Evolutionary conservation across 495 filamentous ascomycete species (phyloP).

Genomic region (Terfezia boudieri): DNA sequence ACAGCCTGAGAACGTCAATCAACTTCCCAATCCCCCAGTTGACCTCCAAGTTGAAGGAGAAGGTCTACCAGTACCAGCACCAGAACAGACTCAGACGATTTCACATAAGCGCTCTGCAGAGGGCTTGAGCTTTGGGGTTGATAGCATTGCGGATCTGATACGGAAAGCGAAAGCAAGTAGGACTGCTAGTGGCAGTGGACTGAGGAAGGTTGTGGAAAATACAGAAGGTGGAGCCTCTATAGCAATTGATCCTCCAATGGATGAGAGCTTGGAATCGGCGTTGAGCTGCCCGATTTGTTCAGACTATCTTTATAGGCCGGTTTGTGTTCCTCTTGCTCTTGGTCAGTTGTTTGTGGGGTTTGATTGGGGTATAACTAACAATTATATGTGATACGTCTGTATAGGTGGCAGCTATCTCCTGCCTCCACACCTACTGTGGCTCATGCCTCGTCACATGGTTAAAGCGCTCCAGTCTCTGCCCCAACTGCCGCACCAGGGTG

Average conservation of each 20-base stretch:
- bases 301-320: slow-evolving; percentile 76
- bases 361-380: slow-evolving; percentile 52
- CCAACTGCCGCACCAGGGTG: slow-evolving; percentile 66
- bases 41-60: no score
- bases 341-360: no score
- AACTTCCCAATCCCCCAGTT: no score
- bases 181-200: not conserved
- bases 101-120: not conserved
- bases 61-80: not conserved
- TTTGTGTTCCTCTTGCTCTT: slow-evolving; percentile 45
- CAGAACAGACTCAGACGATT: not conserved
- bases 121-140: not conserved
- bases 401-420: slow-evolving; percentile 4
- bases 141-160: slow-evolving; percentile 9
- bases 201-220: not conserved
- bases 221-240: not conserved
- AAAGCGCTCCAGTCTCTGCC: slow-evolving; percentile 46
- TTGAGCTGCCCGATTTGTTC: slow-evolving; percentile 49
- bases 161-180: slow-evolving; percentile 10
- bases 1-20: no score
- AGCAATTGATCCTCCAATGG: not conserved
- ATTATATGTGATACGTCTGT: slow-evolving; percentile 61
- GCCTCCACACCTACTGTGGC: slow-evolving; percentile 1
- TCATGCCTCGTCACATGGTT: slow-evolving; percentile 13
- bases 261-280: slow-evolving; percentile 5